Conservation (phyloP, 192 early-diverging fungal genomes). For the Coemansia sp. region DNA sequence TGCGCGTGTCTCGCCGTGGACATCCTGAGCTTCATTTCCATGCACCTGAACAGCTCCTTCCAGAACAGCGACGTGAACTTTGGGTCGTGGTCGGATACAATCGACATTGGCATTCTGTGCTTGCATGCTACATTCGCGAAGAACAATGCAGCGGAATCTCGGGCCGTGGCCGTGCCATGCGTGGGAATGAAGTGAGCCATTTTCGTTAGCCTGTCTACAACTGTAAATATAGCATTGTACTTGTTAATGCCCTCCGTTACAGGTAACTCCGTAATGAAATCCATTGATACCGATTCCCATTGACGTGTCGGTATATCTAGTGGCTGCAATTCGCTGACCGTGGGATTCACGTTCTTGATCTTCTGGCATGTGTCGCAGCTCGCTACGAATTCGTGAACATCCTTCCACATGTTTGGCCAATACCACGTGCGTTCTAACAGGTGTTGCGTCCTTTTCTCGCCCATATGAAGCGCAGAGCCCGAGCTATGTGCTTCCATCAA, state of each 20-base stretch:
- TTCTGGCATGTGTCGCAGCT: too few species aligned
- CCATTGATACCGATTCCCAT: too few species aligned
- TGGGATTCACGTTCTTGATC: too few species aligned
- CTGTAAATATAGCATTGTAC: constrained; percentile 16
- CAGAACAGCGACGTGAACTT: constrained; percentile 22
- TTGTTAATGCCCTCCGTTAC: not conserved
- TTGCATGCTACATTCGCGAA: constrained; percentile 8
- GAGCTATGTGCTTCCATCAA: too few species aligned
- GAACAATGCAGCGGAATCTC: constrained; percentile 7
- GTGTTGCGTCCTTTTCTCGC: too few species aligned
- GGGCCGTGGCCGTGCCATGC: constrained; percentile 3
- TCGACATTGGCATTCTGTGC: constrained; percentile 16
- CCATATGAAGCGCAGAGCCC: too few species aligned
- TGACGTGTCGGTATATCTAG: too few species aligned
- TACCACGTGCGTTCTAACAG: too few species aligned
- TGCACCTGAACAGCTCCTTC: constrained; percentile 1
- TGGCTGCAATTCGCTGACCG: too few species aligned
- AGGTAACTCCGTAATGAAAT: constrained; percentile 19
- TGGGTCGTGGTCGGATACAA: constrained; percentile 20
- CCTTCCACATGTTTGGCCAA: too few species aligned
- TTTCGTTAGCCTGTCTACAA: constrained; percentile 14
- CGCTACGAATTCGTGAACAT: too few species aligned
- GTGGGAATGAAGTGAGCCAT: constrained; percentile 14
- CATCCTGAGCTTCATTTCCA: not conserved
- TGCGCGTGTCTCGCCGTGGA: constrained; percentile 13